Evolutionary conservation across 768 basidiomycete species (phyloP).

Genomic region (Pleurotus pulmonarius): DNA sequence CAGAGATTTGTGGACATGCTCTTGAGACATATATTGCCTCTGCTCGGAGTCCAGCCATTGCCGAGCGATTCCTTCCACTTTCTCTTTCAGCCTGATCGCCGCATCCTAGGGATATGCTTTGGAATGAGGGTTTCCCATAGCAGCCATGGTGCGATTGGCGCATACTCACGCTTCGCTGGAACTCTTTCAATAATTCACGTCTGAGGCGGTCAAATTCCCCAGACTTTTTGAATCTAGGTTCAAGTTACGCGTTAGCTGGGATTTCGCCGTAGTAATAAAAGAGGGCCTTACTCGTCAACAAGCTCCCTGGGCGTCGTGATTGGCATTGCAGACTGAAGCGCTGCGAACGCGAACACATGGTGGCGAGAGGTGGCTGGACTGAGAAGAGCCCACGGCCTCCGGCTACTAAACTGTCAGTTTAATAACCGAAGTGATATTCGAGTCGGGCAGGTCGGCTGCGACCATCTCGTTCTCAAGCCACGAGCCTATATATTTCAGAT

Average conservation of each 20-base stretch:
- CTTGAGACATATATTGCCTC: conserved; percentile 47
- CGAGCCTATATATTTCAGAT: background rate
- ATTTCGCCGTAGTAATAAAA: background rate
- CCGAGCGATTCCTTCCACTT: conserved; percentile 60
- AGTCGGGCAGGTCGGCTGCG: background rate
- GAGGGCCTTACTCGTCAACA: conserved; percentile 52
- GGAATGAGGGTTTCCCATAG: conserved; percentile 2
- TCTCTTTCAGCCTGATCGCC: conserved; percentile 47
- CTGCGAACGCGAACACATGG: too few species aligned
- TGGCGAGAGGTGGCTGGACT: too few species aligned
- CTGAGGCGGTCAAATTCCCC: conserved; percentile 75
- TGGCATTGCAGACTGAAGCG: conserved; percentile 27
- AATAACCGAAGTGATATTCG: background rate
- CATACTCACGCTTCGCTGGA: conserved; percentile 55
- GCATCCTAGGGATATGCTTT: conserved; percentile 35
- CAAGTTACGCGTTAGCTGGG: background rate
- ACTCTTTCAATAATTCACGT: conserved; percentile 58
- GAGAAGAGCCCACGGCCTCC: background rate
- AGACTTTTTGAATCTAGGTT: conserved; percentile 68
- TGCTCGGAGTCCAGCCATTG: conserved; percentile 52
- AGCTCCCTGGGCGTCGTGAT: conserved; percentile 58
- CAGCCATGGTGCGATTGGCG: background rate
- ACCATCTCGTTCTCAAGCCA: background rate
- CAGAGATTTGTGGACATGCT: conserved; percentile 55
- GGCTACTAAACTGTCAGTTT: background rate